phyloP scores from a whole-genome alignment of 768 basidiomycete species.

The Lentinula sp. region DNA sequence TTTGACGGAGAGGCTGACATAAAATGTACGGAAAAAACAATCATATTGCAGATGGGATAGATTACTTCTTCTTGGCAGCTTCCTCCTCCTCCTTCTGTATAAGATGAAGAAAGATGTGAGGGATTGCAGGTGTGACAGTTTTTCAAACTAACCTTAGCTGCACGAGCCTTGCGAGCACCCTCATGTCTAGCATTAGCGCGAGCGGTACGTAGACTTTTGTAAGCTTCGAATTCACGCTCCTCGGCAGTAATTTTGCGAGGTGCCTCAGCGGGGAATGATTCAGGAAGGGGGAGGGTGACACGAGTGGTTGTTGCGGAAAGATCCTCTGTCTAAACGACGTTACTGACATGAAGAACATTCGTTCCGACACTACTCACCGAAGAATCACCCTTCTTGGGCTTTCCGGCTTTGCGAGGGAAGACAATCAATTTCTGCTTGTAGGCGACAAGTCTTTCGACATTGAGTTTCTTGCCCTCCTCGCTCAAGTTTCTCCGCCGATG shows the following conservation, averaged over 20 bases:
- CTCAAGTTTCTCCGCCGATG: slow-evolving; percentile 94
- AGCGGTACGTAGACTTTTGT: slow-evolving; percentile 78
- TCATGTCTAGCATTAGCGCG: slow-evolving; percentile 81
- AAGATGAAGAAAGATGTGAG: slow-evolving; percentile 12
- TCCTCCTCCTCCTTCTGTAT: slow-evolving; percentile 86
- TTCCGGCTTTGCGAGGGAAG: slow-evolving; percentile 93
- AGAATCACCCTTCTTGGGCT: slow-evolving; percentile 95
- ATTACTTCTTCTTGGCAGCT: slow-evolving; percentile 83
- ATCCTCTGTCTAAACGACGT: slow-evolving; percentile 61
- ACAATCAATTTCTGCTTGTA: slow-evolving; percentile 93
- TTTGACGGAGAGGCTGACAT: slow-evolving; percentile 29
- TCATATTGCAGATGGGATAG: slow-evolving; percentile 12
- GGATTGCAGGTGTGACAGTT: not conserved
- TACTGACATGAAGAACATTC: not conserved
- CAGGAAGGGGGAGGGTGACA: slow-evolving; percentile 56
- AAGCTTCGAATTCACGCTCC: slow-evolving; percentile 87
- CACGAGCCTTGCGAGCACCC: slow-evolving; percentile 82
- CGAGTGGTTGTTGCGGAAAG: slow-evolving; percentile 76
- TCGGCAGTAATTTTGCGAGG: slow-evolving; percentile 91
- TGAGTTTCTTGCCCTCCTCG: slow-evolving; percentile 94
- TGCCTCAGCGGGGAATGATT: slow-evolving; percentile 62
- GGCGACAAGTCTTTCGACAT: slow-evolving; percentile 88
- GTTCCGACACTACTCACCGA: slow-evolving; percentile 47
- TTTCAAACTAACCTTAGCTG: slow-evolving; percentile 63
- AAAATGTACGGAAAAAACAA: slow-evolving; percentile 11